Evolutionary conservation across 2,329 filamentous ascomycete genomes (phyloP), one percentile per base, ranked within the genome.

Genomic region (Colletotrichum sp.): DNA sequence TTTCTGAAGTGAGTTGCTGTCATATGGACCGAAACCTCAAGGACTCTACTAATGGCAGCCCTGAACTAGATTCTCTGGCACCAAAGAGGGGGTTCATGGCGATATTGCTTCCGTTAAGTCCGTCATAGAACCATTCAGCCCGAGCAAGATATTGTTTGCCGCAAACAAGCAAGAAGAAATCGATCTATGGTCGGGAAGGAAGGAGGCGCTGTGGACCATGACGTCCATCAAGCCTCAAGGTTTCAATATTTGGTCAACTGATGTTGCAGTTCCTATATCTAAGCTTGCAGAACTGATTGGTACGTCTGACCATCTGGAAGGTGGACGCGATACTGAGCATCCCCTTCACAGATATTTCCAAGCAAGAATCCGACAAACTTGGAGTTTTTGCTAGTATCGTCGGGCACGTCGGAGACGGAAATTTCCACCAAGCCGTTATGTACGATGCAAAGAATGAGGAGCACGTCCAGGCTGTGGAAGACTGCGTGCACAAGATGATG

Each of bases 181-280:
- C 7, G 92, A 95, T 78, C 87, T 96, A 6, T 96, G 94, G 94
- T 92, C 92, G 57, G 94, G 94, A 8, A 88, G 94, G 52, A 96
- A 96, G 80, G 90, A 94, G 80, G 93, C 93, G 1, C 86, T 96
- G 1, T 96, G 94, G 92, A 93, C 92, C 71, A 90, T 94, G 60
- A 92, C 95, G 84, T 92, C 93, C 1, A 90, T 93, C 83, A 89
- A 89, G 76, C 87, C 91, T 65, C 86, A 90, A 28, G 88, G 89
- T 0, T 88, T 89, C 3, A 90, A 93, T 79, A 90, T 95, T 28
- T 96, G 94, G 94, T 95, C 94, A 0, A 96, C 94, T 0, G 95
- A 96, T 81, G 94, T 96, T 24, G 94, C 94, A 0, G 95, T 96
- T 1, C 94, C 94, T 0, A 92, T 96, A 68, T 94, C 92, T 21